Base-by-base conservation (phyloP, 169 alveolate genomes). In the Plasmodium inui region DNA sequence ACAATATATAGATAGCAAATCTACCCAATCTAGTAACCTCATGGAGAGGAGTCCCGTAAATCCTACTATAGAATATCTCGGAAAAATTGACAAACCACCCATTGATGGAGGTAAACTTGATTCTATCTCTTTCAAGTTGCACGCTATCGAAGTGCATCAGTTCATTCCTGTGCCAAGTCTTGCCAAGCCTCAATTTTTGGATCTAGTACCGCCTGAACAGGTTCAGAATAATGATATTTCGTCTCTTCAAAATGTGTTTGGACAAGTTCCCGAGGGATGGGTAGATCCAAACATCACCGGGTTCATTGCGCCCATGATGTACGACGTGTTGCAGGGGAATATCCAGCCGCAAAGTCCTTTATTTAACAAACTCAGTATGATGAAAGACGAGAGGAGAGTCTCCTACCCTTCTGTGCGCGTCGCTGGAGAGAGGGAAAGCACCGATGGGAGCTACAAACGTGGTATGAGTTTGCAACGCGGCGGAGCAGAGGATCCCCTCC, bases 121-220 rank as follows among this genome's bases (percentile, higher is more conserved):
- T 81, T 90, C 98, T 79, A 92, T 96, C 80, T 94, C 98, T 80
- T 97, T 97, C 93, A 96, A 96, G 81, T 95, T 97, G 55, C 98
- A 97, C 80, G 98, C 98, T 34, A 95, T 97, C 41, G 98, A 97
- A 84, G 92, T 97, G 72, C 98, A 97, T 93, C 98, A 97, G 92
- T 97, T 95, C 82, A 96, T 97, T 26, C 97, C 98, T 19, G 92
- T 96, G 44, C 98, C 98, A 14, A 95, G 92, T 79, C 61, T 92
- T 57, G 97, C 97, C 5, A 95, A 92, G 61, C 97, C 98, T 6
- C 83, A 86, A 90, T 97, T 97, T 83, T 97, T 97, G 41, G 94
- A 97, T 76, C 86, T 96, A 46, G 96, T 95, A 1, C 95, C 97
- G 17, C 95, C 94, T 34, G 83, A 82, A 70, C 44, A 93, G 22